Conservation (phyloP, 176 grass and related monocot species). For the Ensete glaucum region DNA sequence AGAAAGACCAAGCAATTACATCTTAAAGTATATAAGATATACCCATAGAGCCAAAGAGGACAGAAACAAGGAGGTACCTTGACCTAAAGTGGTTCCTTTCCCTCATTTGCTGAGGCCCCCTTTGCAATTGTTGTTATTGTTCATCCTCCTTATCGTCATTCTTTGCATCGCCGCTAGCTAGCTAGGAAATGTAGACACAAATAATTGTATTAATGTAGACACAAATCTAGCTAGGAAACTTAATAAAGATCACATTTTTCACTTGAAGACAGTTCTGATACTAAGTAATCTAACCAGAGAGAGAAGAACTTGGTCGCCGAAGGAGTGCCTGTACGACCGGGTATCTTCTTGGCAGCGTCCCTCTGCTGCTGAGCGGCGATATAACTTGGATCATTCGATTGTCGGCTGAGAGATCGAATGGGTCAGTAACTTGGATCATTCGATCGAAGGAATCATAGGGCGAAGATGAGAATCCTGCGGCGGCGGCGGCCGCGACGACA, state of each 20-base stretch:
- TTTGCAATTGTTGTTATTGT: background rate
- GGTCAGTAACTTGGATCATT: background rate
- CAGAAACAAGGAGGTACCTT: background rate
- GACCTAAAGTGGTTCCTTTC: slow-evolving; percentile 2
- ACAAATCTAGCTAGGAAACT: too few species aligned
- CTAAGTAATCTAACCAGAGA: background rate
- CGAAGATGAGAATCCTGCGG: background rate
- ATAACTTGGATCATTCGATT: background rate
- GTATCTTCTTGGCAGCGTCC: background rate
- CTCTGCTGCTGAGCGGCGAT: slow-evolving; percentile 6
- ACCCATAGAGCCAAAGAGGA: background rate
- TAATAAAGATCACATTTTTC: background rate
- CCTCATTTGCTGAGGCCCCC: background rate
- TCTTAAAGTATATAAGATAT: background rate
- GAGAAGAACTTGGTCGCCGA: background rate
- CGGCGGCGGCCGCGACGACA: background rate
- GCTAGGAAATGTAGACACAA: background rate
- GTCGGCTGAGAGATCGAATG: slow-evolving; percentile 3
- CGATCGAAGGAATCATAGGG: background rate
- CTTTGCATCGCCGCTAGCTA: background rate
- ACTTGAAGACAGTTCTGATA: background rate
- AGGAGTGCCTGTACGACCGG: too few species aligned
- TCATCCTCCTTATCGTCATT: background rate
- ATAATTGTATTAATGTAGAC: too few species aligned
- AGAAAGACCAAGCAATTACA: too few species aligned